A percentile compares a stretch with the other conserved stretches of the same genome.
Conservation (phyloP, 108 stramenopile species). For the Pseudonitzschia pungens region DNA sequence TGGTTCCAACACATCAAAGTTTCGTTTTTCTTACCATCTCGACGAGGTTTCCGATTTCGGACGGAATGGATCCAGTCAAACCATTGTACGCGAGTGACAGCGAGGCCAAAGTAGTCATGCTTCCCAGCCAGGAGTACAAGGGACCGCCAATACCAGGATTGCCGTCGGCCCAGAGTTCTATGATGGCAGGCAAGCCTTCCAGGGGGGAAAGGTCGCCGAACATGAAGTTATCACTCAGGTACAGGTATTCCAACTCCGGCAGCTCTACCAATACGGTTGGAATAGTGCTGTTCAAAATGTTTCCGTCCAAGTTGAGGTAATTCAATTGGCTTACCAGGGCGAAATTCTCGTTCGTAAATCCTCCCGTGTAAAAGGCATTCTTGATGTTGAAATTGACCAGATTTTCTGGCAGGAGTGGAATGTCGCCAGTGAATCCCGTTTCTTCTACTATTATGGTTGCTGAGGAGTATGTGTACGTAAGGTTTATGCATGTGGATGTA, state of each 20-base stretch:
- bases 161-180: constrained; percentile 21
- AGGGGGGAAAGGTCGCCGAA: constrained; percentile 5
- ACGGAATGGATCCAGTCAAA: constrained; percentile 29
- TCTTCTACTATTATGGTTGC: constrained; percentile 15
- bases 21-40: not conserved
- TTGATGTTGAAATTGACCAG: constrained; percentile 2
- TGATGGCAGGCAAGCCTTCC: constrained; percentile 1
- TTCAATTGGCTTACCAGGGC: not conserved
- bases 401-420: constrained; percentile 23
- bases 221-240: constrained; percentile 15
- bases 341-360: constrained; percentile 12
- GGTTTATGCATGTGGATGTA: too few species aligned
- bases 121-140: constrained; percentile 15
- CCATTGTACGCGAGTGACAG: constrained; percentile 19
- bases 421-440: constrained; percentile 19
- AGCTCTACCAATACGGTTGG: constrained; percentile 22
- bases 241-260: constrained; percentile 29
- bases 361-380: constrained; percentile 9
- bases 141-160: constrained; percentile 17
- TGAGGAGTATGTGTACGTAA: not conserved
- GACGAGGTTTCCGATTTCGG: constrained; percentile 16
- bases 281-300: constrained; percentile 29
- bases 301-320: constrained; percentile 23
- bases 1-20: too few species aligned
- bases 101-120: constrained; percentile 23